Conservation (phyloP, 441 rosid species). For the Euphorbia schlechtendalii region DNA sequence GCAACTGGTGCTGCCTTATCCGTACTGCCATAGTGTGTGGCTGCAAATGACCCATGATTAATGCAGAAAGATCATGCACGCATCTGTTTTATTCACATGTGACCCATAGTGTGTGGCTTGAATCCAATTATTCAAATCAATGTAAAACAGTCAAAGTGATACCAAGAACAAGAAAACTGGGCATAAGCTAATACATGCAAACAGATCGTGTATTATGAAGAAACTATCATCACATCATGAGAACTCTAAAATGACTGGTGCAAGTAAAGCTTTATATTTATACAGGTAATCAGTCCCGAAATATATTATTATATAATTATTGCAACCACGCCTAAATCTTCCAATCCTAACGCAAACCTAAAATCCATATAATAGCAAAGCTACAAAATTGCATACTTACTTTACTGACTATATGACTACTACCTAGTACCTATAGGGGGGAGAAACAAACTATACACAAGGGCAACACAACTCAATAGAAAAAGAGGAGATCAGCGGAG, state of each 20-base stretch:
- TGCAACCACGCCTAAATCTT: constrained; percentile 22
- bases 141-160: too few relatives aligned
- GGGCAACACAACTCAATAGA: neutral
- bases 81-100: too few relatives aligned
- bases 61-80: too few relatives aligned
- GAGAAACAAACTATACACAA: constrained; percentile 41
- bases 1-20: too few relatives aligned
- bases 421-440: constrained; percentile 21
- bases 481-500: constrained; percentile 43
- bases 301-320: constrained; percentile 21
- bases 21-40: too few relatives aligned
- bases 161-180: neutral
- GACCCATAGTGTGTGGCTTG: too few relatives aligned
- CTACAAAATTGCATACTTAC: constrained; percentile 66
- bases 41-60: too few relatives aligned
- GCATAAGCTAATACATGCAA: neutral
- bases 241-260: too few relatives aligned
- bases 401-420: constrained; percentile 20
- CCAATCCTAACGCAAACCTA: constrained; percentile 26
- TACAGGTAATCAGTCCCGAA: constrained; percentile 36
- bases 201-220: too few relatives aligned
- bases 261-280: constrained; percentile 24
- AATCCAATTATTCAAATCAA: too few relatives aligned
- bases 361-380: constrained; percentile 24
- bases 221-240: too few relatives aligned